Percentiles rank a stretch among this genome's conserved stretches.
phyloP scores from a whole-genome alignment of 140 eudicot species.

The Bidens hawaiensis region DNA sequence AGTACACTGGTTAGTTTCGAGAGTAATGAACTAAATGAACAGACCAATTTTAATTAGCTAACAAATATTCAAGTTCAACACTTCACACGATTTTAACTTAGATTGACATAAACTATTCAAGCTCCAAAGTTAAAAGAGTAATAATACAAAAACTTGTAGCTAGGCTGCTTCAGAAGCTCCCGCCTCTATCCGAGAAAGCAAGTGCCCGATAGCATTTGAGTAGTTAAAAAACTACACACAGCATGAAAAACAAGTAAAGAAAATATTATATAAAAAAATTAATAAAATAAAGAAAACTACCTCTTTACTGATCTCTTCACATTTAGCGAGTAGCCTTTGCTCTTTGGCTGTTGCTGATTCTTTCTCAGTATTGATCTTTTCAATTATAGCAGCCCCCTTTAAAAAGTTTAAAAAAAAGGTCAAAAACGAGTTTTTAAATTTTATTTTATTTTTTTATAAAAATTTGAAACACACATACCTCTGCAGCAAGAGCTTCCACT shows the following conservation, averaged over 20 bases:
- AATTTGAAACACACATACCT: conserved; percentile 41
- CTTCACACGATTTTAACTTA: neutral
- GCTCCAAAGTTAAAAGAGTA: neutral
- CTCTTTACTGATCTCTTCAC: conserved; percentile 54
- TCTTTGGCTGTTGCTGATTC: conserved; percentile 53
- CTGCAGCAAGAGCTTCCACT: conserved; percentile 53
- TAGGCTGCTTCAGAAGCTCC: conserved; percentile 5
- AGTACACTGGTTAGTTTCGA: no score
- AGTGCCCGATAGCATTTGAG: conserved; percentile 29
- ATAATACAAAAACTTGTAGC: neutral
- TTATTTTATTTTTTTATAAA: no score
- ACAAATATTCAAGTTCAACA: neutral
- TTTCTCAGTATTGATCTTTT: conserved; percentile 40
- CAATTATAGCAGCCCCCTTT: conserved; percentile 57
- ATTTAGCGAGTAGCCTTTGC: conserved; percentile 41
- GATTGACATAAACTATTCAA: neutral
- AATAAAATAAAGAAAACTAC: conserved; percentile 24
- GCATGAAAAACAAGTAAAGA: neutral
- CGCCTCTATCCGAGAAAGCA: conserved; percentile 20
- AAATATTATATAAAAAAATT: neutral
- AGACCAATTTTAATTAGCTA: neutral
- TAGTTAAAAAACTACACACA: conserved; percentile 43
- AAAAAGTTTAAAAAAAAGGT: no score
- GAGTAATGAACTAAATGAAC: no score
- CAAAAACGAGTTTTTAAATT: no score